Evolutionary conservation across 2,329 filamentous ascomycete species (phyloP), one percentile per base, ranked within the genome.

Genomic region (Alternaria infectoria): DNA sequence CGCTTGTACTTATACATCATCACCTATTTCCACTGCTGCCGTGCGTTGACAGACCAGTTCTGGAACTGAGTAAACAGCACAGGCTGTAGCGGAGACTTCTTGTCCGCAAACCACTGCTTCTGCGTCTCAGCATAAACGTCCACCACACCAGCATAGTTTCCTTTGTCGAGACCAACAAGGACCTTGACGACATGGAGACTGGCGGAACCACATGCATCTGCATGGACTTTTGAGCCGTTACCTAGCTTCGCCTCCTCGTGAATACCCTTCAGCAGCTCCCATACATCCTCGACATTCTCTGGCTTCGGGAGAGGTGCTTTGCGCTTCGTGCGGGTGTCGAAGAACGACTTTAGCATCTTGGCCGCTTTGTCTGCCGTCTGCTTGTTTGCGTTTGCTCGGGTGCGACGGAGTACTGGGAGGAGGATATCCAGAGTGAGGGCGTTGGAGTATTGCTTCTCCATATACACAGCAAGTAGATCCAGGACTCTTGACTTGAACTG

Each of bases 401-500:
- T 88, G 45, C 96, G 87, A 47, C 86, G 83, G n/a, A 97, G 84
- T 1, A 97, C 84, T 0, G 95, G 93, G 8, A 94, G 78, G 6
- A 97, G 82, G 9, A 96, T 80, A 40, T 88, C 84, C 46, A 96
- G 87, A 0, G 89, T 87, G 1, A 94, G 82, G 2, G 86, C 81
- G 71, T 89, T 91, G 21, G 86, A 85, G 59, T 91, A 87, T 80
- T 96, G 90, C 70, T 91, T 90, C 78, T 92, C 93, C 67, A 96
- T 85, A 79, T 93, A 98, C 67, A 96, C 91, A 64, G 91, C 88
- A 11, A 98, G 85, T 1, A 98, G 86, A 75, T 98, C 96, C 5
- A 98, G 87, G 6, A 97, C 91, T 45, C 94, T 91, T 79, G 93
- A 92, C 84, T 99, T 99, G 86, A 99, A 97, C 81, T 95, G 94